phyloP scores from a whole-genome alignment of 2,329 filamentous ascomycete genomes.

The Daldinia sp. region DNA sequence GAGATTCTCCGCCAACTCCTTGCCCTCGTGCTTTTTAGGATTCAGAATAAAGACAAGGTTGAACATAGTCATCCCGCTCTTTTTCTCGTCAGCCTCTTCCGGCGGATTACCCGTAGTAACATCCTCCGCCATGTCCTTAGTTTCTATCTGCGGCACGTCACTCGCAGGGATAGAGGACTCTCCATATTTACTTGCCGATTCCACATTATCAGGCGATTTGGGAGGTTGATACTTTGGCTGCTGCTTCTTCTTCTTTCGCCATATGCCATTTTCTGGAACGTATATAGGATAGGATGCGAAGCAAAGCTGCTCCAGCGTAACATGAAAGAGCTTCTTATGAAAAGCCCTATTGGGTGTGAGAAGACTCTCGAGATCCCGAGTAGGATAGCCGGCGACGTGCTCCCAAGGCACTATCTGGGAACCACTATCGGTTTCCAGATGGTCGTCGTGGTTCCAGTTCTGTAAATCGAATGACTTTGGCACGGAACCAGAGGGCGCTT shows the following conservation, averaged over 20 bases:
- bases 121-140: conserved; percentile 49
- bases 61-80: conserved; percentile 92
- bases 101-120: conserved; percentile 51
- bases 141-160: conserved; percentile 47
- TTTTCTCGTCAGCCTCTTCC: conserved; percentile 68
- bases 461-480: conserved; percentile 56
- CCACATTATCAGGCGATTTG: conserved; percentile 47
- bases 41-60: conserved; percentile 94
- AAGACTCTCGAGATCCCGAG: conserved; percentile 83
- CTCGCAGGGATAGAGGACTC: conserved; percentile 33
- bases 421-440: conserved; percentile 66
- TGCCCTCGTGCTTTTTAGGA: conserved; percentile 81
- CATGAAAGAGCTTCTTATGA: conserved; percentile 85
- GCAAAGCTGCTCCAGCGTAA: conserved; percentile 82
- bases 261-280: conserved; percentile 80
- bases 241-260: conserved; percentile 72
- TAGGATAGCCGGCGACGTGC: conserved; percentile 77
- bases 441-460: conserved; percentile 65
- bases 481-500: conserved; percentile 47
- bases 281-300: conserved; percentile 88
- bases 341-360: conserved; percentile 80
- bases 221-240: conserved; percentile 51
- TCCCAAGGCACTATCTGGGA: conserved; percentile 76
- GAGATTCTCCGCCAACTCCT: conserved; percentile 78
- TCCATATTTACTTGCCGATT: conserved; percentile 41